Evolutionary conservation across 495 filamentous ascomycete genomes (phyloP).

Genomic region (Rhizodiscina lignyota): DNA sequence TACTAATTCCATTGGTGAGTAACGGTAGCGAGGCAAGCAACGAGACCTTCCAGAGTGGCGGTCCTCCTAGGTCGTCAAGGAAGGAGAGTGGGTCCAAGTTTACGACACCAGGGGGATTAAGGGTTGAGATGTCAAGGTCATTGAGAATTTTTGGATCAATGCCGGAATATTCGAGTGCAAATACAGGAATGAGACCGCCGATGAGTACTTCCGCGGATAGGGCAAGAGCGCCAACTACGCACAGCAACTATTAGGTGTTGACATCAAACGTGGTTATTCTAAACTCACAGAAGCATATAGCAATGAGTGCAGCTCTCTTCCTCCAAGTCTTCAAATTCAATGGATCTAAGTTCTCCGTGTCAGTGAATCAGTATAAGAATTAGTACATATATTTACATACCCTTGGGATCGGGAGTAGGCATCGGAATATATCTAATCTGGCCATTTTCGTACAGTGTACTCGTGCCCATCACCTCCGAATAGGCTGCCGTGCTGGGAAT

Average conservation of each 20-base stretch:
- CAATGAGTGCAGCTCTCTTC: constrained; percentile 11
- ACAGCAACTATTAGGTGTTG: background rate
- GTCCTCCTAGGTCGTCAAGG: constrained; percentile 2
- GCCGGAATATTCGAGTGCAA: constrained; percentile 15
- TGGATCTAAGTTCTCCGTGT: constrained; percentile 7
- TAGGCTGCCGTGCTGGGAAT: background rate
- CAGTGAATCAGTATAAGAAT: background rate
- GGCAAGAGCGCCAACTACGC: constrained; percentile 8
- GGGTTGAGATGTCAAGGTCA: constrained; percentile 6
- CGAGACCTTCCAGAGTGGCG: constrained; percentile 9
- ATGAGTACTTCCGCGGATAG: constrained; percentile 12
- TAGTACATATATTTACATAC: background rate
- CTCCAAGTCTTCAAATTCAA: constrained; percentile 14
- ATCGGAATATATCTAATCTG: constrained; percentile 14
- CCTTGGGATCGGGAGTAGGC: constrained; percentile 14
- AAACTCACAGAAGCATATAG: constrained; percentile 13
- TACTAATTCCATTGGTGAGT: constrained; percentile 11
- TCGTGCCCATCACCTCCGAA: constrained; percentile 5
- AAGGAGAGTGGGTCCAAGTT: background rate
- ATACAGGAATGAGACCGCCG: constrained; percentile 13
- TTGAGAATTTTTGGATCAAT: constrained; percentile 13
- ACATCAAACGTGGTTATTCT: background rate
- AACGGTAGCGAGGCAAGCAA: constrained; percentile 14
- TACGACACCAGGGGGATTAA: constrained; percentile 2
- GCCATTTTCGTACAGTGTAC: constrained; percentile 13